Evolutionary conservation across 2,329 filamentous ascomycete species (phyloP), one percentile per base, ranked within the genome.

Genomic region (Paramyrothecium sp.): DNA sequence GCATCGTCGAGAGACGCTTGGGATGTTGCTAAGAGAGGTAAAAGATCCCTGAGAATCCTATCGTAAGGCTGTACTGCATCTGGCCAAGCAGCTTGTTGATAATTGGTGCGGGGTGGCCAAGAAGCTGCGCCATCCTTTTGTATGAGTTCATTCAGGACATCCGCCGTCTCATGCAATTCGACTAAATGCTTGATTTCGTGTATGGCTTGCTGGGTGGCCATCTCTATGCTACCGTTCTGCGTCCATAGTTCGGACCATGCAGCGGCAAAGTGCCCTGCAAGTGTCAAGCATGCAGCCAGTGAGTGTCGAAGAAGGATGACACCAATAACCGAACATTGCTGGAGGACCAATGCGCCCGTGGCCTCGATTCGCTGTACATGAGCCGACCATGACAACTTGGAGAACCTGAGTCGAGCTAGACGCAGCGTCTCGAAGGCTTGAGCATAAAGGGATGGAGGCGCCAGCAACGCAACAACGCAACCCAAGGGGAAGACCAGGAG

Each of bases 1-100:
- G 62, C 53, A 55, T 72, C 65, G 23, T 72, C 68, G 8, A 65
- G 59, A 3, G 65, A 69, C 1, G 63, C 54, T 2, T 63, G 54
- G 3, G 57, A 55, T 1, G 56, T 54, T 3, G 70, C 60, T 11
- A 73, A 53, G 1, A 65, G 57, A 17, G 67, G 63, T 5, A 61
- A 61, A 50, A 71, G 60, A 51, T 69, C 66, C 10, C 62, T 54
- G 56, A 71, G 73, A 34, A 71, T 66, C 12, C 68, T 62, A n/a
- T 64, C 61, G 52, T 69, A 73, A 7, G 70, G 66, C 11, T 58
- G 63, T 44, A 73, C 63, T 3, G 60, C 59, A 3, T 26, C 34
- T 8, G 70, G 70, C 69, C 70, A 73, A 7, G 51, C 20, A 4
- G 26, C 13, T 20, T 16, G 13, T 20, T 53, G 26, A 41, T 53